These are phyloP conservation scores for Cicer yamashitae DNA, from an alignment of 306 rosid genomes.

Conservation along the genomic window DNA sequence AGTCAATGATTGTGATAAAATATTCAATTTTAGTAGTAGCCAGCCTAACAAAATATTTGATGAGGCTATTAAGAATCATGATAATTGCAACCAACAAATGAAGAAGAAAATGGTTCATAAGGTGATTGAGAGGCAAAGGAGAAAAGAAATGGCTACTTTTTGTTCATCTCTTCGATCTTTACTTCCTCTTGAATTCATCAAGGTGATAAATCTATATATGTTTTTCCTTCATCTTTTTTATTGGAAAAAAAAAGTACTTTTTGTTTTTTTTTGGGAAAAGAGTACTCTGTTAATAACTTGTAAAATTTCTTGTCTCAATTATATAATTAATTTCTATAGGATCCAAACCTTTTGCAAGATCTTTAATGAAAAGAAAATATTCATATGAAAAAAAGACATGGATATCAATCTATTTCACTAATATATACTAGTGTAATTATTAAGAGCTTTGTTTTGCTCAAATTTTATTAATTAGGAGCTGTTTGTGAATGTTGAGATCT, in stretches of 20 bases:
- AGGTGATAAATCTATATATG: constrained; percentile 35
- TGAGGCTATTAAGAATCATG: neutral
- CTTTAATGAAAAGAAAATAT: no score
- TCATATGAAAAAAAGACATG: no score
- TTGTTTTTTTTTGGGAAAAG: neutral
- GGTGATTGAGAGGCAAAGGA: constrained; percentile 71
- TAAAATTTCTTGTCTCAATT: no score
- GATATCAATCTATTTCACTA: no score
- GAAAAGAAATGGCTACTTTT: constrained; percentile 75
- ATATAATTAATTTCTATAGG: no score
- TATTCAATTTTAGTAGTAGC: neutral
- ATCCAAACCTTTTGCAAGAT: no score
- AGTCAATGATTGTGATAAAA: constrained; percentile 37
- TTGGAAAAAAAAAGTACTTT: neutral
- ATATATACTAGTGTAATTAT: no score
- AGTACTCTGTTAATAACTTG: neutral
- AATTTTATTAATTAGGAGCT: no score
- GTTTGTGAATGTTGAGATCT: no score
- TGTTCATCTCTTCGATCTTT: constrained; percentile 67
- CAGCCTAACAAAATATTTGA: constrained; percentile 27
- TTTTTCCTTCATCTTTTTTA: neutral
- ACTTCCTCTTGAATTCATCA: constrained; percentile 60
- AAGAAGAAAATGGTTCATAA: constrained; percentile 56
- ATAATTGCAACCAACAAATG: constrained; percentile 25
- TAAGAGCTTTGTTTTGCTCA: no score